A percentile compares a stretch with the other conserved stretches of the same genome.
Conservation (phyloP, 805 yeast genomes). For the Yamadazyma sp. region DNA sequence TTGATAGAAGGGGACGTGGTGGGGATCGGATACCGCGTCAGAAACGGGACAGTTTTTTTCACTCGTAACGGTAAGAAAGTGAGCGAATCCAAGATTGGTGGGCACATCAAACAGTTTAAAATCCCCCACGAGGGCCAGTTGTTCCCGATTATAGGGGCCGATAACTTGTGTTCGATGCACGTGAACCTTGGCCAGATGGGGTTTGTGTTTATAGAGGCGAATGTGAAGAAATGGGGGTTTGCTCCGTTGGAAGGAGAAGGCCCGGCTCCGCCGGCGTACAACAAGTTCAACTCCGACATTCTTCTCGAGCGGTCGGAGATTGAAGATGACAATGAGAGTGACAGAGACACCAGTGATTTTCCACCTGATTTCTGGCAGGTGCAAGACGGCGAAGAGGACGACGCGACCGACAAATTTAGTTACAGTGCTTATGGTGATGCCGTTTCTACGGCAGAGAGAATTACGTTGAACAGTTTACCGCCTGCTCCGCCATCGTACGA, state of each 20-base stretch:
- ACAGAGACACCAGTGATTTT: conserved; percentile 47
- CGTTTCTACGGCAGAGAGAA: conserved; percentile 39
- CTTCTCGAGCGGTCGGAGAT: conserved; percentile 65
- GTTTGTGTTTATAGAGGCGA: conserved; percentile 86
- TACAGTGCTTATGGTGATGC: conserved; percentile 42
- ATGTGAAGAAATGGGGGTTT: conserved; percentile 93
- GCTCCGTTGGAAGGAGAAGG: conserved; percentile 88
- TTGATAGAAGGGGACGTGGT: conserved; percentile 84
- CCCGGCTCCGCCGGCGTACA: conserved; percentile 93
- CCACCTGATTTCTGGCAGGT: conserved; percentile 58
- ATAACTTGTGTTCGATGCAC: conserved; percentile 76
- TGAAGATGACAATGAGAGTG: conserved; percentile 45
- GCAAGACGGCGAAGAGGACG: conserved; percentile 14
- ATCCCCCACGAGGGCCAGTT: conserved; percentile 46
- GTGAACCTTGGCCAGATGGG: conserved; percentile 90
- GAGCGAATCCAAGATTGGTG: conserved; percentile 77
- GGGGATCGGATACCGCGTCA: conserved; percentile 84
- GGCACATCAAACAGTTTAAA: conserved; percentile 72
- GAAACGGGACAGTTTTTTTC: conserved; percentile 85
- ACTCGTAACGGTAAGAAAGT: conserved; percentile 92
- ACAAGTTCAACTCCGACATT: conserved; percentile 74
- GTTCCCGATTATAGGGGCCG: conserved; percentile 89
- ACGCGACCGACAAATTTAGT: conserved; percentile 31
- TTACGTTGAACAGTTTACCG: conserved; percentile 39
- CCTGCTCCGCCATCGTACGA: conserved; percentile 43